Conservation (phyloP, 2,329 filamentous ascomycete species). For the Fusarium poae region DNA sequence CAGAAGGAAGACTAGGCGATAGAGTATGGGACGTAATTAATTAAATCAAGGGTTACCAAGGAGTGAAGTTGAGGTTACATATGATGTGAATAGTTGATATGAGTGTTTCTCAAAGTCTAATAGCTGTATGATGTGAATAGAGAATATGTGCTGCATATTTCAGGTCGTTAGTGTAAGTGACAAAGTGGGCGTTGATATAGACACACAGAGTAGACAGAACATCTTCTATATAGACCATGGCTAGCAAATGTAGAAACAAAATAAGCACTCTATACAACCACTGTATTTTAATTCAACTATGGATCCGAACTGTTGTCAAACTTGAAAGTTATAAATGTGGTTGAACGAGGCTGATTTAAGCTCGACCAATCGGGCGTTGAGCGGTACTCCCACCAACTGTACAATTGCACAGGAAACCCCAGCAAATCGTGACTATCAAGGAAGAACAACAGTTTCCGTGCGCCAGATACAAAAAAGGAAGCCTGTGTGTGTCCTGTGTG, state of each 20-base stretch:
- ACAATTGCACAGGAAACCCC: neutral
- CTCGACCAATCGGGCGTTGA: constrained; percentile 16
- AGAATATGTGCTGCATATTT: neutral
- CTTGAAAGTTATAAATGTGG: neutral
- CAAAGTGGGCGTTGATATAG: neutral
- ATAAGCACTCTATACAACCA: neutral
- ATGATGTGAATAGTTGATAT: neutral
- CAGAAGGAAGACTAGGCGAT: constrained; percentile 11
- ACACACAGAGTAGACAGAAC: neutral
- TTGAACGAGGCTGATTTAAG: constrained; percentile 28
- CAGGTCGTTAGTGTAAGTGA: neutral
- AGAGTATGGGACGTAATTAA: neutral
- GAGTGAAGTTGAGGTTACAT: too few species aligned
- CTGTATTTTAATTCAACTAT: neutral
- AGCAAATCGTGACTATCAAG: neutral
- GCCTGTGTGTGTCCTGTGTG: too few species aligned
- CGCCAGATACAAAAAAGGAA: constrained; percentile 4
- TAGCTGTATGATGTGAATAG: neutral
- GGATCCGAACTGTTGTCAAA: neutral
- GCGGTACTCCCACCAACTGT: neutral
- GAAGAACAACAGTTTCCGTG: too few species aligned
- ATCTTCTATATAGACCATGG: neutral
- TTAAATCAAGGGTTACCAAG: neutral
- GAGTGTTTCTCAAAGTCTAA: too few species aligned
- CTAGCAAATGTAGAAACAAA: neutral